Evolutionary conservation across 352 stramenopile species (phyloP), one percentile per base, ranked within the genome.

Genomic region (Pythium rishiriense): DNA sequence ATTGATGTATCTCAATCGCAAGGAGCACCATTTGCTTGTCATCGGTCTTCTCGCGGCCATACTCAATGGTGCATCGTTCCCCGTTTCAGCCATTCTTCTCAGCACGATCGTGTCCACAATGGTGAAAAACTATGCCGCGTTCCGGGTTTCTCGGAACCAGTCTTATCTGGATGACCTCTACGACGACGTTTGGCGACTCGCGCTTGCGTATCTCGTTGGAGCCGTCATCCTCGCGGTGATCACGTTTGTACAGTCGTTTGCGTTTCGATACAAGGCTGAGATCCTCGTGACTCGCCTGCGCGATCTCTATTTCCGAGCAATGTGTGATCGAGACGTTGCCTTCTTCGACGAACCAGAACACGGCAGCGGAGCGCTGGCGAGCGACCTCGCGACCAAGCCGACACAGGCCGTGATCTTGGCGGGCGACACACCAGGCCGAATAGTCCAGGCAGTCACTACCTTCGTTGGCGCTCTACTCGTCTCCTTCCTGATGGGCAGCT

Each of bases 261-360:
- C 63, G 28, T 87, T 86, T 59, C 76, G 76, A 24, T 79, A 73
- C 60, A 82, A 83, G 47, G 73, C 66, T 33, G 79, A 88, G 51
- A 80, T 79, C 48, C 68, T 86, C 25, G 76, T 74, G 17, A 79
- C 76, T 0, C 72, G 74, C 0, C 58, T 88, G 12, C 73, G 79
- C 5, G 70, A 76, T 39, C 64, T 75, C 17, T 76, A 86, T 12
- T 86, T 88, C 39, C 28, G 63, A 12, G 74, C 71, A 0, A 25
- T 86, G 2, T 76, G 72, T 22, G 64, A 58, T 0, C 78, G 82
- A 24, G 73, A 80, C 8, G 63, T 93, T 8, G 81, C 68, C 0
- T 97, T 85, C 57, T 96, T 95, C 57, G 87, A 97, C 56, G 67
- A 81, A 14, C 67, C 82, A 48, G 59, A 77, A 6, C 88, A 93